phyloP scores from a whole-genome alignment of 2,329 filamentous ascomycete species.

The Fusarium buharicum region DNA sequence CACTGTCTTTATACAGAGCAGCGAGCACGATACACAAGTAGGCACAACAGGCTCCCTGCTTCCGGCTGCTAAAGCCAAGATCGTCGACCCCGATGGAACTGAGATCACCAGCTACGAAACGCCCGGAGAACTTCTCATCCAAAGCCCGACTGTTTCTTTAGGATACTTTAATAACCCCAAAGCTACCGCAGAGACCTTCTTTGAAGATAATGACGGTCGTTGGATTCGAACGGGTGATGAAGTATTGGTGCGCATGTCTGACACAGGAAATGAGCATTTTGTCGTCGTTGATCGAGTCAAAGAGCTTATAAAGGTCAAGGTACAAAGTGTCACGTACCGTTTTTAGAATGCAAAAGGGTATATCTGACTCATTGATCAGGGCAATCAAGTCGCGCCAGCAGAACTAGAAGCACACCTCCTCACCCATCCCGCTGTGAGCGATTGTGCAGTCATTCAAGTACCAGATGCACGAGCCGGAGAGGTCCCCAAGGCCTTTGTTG shows the following conservation, averaged over 20 bases:
- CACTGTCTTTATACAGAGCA: conserved; percentile 49
- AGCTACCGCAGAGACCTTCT: conserved; percentile 82
- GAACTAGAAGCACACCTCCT: conserved; percentile 81
- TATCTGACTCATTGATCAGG: conserved; percentile 54
- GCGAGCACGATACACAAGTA: conserved; percentile 68
- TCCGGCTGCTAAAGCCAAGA: conserved; percentile 69
- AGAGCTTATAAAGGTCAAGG: conserved; percentile 81
- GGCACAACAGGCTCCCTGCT: conserved; percentile 76
- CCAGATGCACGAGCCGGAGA: conserved; percentile 68
- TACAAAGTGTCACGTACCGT: conserved; percentile 43
- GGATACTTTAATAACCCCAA: conserved; percentile 89
- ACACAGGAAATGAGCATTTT: conserved; percentile 78
- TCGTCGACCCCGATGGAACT: conserved; percentile 72
- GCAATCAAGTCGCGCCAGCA: conserved; percentile 80
- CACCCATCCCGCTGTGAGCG: conserved; percentile 73
- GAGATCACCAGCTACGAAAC: conserved; percentile 75
- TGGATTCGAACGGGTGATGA: conserved; percentile 91
- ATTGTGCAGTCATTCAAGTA: conserved; percentile 82
- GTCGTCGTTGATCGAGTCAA: conserved; percentile 81
- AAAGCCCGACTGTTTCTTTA: conserved; percentile 78
- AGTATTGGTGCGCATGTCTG: conserved; percentile 72
- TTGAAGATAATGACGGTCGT: conserved; percentile 69
- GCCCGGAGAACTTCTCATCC: conserved; percentile 84
- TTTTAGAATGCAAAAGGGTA: accelerated
- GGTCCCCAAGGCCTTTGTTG: conserved; percentile 70